phyloP scores from a whole-genome alignment of 83 land plant species.

The Thuja plicata region DNA sequence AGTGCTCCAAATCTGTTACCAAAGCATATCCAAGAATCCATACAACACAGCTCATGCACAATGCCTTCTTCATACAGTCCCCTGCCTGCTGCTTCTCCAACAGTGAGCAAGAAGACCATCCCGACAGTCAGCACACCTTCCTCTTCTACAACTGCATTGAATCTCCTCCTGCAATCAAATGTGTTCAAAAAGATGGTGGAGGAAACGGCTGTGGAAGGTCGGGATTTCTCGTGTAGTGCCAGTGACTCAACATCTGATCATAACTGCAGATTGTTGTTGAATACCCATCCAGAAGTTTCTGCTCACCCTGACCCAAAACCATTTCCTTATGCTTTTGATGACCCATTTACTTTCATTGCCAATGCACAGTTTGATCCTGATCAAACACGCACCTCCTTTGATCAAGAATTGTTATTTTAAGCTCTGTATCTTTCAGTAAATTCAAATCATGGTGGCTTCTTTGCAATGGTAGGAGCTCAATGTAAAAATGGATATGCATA shows the following conservation, averaged over 20 bases:
- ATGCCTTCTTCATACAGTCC: neutral
- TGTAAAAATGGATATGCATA: too few species aligned
- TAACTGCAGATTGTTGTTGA: neutral
- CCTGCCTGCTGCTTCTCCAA: neutral
- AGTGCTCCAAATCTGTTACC: neutral
- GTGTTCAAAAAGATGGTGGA: conserved; percentile 8
- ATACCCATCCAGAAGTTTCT: neutral
- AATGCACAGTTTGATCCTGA: neutral
- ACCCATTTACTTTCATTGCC: neutral
- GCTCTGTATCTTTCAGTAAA: neutral
- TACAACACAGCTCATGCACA: neutral
- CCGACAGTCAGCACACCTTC: too few species aligned
- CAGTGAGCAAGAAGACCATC: neutral
- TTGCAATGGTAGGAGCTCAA: too few species aligned
- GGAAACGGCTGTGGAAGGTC: neutral
- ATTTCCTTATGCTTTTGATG: neutral
- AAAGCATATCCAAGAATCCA: neutral
- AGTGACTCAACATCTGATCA: neutral
- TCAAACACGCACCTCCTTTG: neutral
- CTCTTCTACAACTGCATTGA: neutral
- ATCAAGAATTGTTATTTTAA: neutral
- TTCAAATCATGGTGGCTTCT: too few species aligned
- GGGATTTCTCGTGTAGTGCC: neutral
- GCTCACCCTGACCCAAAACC: neutral
- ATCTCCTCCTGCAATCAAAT: neutral